phyloP scores from a whole-genome alignment of 371 early-diverging fungal genomes.

The Sporodiniella umbellata region DNA sequence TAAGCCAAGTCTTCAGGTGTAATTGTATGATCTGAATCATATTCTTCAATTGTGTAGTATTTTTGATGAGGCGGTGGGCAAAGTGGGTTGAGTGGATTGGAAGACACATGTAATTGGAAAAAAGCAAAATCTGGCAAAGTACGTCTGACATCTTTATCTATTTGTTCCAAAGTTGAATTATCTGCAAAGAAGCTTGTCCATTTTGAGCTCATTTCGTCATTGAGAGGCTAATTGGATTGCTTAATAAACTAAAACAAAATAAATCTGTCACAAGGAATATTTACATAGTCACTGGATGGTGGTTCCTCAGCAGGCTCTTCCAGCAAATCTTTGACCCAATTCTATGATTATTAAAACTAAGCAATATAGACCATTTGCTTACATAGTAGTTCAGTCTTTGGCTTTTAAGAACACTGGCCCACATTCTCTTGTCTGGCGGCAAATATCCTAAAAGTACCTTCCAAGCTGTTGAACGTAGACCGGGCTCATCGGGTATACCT shows the following conservation, averaged over 20 bases:
- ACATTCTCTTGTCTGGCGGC: conserved; percentile 70
- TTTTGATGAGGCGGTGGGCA: not conserved
- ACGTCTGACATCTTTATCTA: conserved; percentile 80
- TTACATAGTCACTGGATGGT: conserved; percentile 42
- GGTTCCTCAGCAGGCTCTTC: conserved; percentile 48
- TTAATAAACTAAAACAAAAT: not conserved
- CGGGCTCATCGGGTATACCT: conserved; percentile 76
- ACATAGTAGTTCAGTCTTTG: conserved; percentile 67
- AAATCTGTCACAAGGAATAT: not conserved
- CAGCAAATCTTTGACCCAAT: conserved; percentile 57
- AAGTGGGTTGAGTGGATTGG: conserved; percentile 11
- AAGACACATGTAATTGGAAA: conserved; percentile 59
- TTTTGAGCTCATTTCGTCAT: conserved; percentile 36
- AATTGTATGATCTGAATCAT: conserved; percentile 5
- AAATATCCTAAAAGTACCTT: conserved; percentile 73
- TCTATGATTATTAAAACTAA: conserved; percentile 17
- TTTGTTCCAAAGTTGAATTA: conserved; percentile 68
- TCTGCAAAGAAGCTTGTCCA: conserved; percentile 61
- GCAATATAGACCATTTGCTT: conserved; percentile 15
- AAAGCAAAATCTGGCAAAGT: conserved; percentile 83
- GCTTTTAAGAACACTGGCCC: conserved; percentile 50
- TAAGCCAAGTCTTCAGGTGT: conserved; percentile 1
- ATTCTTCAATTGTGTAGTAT: conserved; percentile 1
- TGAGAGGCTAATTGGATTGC: conserved; percentile 32
- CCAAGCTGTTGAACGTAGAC: conserved; percentile 68